phyloP scores from a whole-genome alignment of 1,284 basidiomycete genomes.

The Fomitopsis pinicola region DNA sequence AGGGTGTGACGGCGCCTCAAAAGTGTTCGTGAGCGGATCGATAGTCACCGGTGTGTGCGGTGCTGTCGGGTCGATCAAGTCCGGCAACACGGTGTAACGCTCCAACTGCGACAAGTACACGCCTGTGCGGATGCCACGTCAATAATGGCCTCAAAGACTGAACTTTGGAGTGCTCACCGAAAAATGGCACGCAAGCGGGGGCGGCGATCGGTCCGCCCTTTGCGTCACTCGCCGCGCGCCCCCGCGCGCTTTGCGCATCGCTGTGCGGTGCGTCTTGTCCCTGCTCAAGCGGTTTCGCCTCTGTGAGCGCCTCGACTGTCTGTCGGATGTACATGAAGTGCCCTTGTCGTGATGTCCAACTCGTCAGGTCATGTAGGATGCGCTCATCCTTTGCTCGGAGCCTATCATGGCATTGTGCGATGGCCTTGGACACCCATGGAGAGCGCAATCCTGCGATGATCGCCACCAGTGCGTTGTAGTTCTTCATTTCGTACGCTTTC shows the following conservation, averaged over 20 bases:
- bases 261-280: constrained; percentile 45
- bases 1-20: constrained; percentile 65
- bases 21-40: constrained; percentile 56
- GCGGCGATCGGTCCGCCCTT: constrained; percentile 31
- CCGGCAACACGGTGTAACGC: constrained; percentile 65
- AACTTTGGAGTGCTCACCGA: constrained; percentile 45
- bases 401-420: constrained; percentile 65
- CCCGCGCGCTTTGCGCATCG: constrained; percentile 35
- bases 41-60: constrained; percentile 65
- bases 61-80: constrained; percentile 79
- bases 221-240: constrained; percentile 42
- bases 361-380: constrained; percentile 72
- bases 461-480: constrained; percentile 79
- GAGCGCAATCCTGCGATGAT: constrained; percentile 78
- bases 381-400: constrained; percentile 74
- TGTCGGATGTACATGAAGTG: constrained; percentile 77
- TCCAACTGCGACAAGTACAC: constrained; percentile 75
- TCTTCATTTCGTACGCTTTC: constrained; percentile 82
- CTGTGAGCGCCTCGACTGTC: constrained; percentile 59
- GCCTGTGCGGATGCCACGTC: constrained; percentile 38
- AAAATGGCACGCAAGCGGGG: constrained; percentile 70
- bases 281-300: constrained; percentile 54
- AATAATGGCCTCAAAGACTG: neutral
- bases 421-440: constrained; percentile 66
- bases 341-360: constrained; percentile 61